A percentile compares a stretch with the other conserved stretches of the same genome.
Evolutionary conservation across 805 yeast genomes (phyloP).

Genomic region (Candida succiphila): DNA sequence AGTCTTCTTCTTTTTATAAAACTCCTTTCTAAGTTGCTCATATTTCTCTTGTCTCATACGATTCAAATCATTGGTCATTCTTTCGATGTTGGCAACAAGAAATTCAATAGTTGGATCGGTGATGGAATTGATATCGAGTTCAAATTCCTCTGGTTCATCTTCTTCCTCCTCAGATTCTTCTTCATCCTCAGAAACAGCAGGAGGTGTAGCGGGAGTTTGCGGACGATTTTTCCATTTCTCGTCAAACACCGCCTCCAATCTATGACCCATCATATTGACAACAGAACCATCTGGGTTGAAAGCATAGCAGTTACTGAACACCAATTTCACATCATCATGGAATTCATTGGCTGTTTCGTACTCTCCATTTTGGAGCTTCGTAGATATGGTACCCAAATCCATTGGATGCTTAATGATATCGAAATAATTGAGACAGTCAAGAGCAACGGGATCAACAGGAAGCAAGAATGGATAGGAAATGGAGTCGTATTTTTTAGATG

Average conservation of each 20-base stretch:
- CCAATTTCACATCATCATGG: constrained; percentile 70
- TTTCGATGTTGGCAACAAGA: constrained; percentile 73
- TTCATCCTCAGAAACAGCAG: constrained; percentile 31
- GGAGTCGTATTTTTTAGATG: constrained; percentile 72
- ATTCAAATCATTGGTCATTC: constrained; percentile 79
- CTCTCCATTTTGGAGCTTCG: constrained; percentile 74
- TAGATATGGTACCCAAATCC: constrained; percentile 83
- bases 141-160: constrained; percentile 39
- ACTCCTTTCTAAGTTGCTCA: constrained; percentile 55
- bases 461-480: constrained; percentile 84
- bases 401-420: constrained; percentile 86
- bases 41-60: constrained; percentile 72
- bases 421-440: constrained; percentile 83
- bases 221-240: constrained; percentile 87
- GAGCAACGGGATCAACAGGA: constrained; percentile 93
- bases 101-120: constrained; percentile 87
- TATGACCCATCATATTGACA: constrained; percentile 91
- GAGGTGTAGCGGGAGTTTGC: constrained; percentile 51
- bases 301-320: constrained; percentile 80
- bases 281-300: constrained; percentile 98
- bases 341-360: constrained; percentile 86
- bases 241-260: constrained; percentile 77
- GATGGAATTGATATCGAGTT: constrained; percentile 50
- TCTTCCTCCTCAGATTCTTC: constrained; percentile 29
- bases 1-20: constrained; percentile 38